Percentiles rank a stretch among this genome's conserved stretches.
phyloP scores from a whole-genome alignment of 768 basidiomycete genomes.

The Tulasnella sp. region DNA sequence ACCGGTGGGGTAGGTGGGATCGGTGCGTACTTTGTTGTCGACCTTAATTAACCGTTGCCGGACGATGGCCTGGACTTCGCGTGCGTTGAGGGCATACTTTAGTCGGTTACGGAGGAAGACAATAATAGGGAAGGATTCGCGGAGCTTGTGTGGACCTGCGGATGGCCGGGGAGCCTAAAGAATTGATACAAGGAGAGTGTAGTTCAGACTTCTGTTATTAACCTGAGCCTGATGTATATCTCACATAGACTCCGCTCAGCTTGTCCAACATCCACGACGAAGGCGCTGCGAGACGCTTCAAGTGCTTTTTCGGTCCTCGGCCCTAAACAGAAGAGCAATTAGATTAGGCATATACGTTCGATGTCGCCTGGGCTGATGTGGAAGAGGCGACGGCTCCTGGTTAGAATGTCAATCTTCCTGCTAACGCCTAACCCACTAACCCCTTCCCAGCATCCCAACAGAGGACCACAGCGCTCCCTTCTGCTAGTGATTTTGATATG shows the following conservation, averaged over 20 bases:
- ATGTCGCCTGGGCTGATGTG: too few species aligned
- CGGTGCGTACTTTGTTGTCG: conserved; percentile 96
- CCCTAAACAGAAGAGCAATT: conserved; percentile 38
- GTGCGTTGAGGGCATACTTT: conserved; percentile 96
- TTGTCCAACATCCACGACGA: conserved; percentile 99
- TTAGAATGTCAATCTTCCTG: too few species aligned
- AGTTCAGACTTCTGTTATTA: neutral
- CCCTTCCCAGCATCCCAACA: too few species aligned
- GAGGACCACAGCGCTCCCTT: too few species aligned
- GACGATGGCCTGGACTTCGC: conserved; percentile 91
- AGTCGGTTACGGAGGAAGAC: conserved; percentile 98
- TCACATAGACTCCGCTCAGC: conserved; percentile 85
- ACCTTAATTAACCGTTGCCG: conserved; percentile 97
- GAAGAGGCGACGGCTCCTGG: too few species aligned
- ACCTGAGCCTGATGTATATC: conserved; percentile 31
- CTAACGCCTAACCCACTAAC: too few species aligned
- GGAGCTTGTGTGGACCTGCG: conserved; percentile 97
- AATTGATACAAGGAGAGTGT: conserved; percentile 11
- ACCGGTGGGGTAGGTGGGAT: conserved; percentile 91
- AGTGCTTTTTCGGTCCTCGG: conserved; percentile 97
- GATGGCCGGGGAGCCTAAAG: conserved; percentile 92
- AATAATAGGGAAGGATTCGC: conserved; percentile 92
- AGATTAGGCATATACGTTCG: too few species aligned
- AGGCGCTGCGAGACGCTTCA: conserved; percentile 94
- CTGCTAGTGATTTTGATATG: too few species aligned